Percentiles rank a stretch among this genome's conserved stretches.
These are phyloP conservation scores for Typha latifolia DNA, from an alignment of 176 grass and related monocot species.

Conservation along the genomic window DNA sequence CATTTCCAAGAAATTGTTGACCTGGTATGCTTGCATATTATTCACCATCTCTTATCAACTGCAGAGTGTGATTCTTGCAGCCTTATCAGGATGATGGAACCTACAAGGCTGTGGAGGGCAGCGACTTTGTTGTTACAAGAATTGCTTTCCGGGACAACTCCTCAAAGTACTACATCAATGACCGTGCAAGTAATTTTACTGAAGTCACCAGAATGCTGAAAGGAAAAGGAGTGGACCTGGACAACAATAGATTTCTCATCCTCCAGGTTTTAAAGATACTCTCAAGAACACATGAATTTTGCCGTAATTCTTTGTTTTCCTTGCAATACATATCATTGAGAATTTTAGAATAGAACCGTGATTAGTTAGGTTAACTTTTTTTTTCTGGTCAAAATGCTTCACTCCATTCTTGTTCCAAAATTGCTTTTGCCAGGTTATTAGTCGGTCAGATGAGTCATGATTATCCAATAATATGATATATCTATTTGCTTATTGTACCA, in stretches of 20 bases:
- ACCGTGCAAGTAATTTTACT: slow-evolving; percentile 81
- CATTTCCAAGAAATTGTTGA: slow-evolving; percentile 99
- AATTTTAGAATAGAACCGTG: too few species aligned
- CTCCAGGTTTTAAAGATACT: slow-evolving; percentile 53
- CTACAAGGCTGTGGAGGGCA: slow-evolving; percentile 62
- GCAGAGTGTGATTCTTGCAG: slow-evolving; percentile 3
- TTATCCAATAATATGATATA: too few species aligned
- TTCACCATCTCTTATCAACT: not conserved
- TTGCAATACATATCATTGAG: too few species aligned
- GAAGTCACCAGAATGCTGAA: slow-evolving; percentile 89
- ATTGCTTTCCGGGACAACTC: slow-evolving; percentile 89
- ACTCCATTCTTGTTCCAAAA: too few species aligned
- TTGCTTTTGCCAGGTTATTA: too few species aligned
- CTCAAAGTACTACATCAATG: slow-evolving; percentile 94
- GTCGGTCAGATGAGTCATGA: too few species aligned
- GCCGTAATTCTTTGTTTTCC: too few species aligned
- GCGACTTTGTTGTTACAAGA: slow-evolving; percentile 69
- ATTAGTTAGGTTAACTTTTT: too few species aligned
- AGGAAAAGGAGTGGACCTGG: slow-evolving; percentile 93
- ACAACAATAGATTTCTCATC: slow-evolving; percentile 96
- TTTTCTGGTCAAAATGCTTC: too few species aligned
- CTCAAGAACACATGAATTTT: not conserved
- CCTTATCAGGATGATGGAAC: slow-evolving; percentile 67
- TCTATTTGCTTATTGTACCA: too few species aligned
- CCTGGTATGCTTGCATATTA: slow-evolving; percentile 44